Evolutionary conservation across 768 basidiomycete genomes (phyloP).

Genomic region (Lactarius hatsudake): DNA sequence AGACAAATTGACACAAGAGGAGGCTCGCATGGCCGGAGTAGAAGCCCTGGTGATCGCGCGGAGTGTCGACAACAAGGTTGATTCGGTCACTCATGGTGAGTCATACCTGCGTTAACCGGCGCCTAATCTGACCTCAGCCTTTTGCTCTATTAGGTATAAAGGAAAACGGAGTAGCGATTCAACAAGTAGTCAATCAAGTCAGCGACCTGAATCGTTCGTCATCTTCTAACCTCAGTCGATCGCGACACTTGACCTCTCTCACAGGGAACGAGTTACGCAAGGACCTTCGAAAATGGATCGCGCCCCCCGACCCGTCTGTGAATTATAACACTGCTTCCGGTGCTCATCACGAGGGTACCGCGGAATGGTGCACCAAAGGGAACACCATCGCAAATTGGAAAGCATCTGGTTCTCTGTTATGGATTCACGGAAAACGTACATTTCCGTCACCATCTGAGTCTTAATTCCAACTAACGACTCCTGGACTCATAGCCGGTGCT

Average conservation of each 20-base stretch:
- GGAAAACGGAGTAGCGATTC: no score
- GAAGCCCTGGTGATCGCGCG: no score
- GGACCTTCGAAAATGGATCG: neutral
- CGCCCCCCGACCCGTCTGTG: neutral
- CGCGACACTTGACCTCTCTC: neutral
- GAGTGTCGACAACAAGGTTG: no score
- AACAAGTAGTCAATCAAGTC: no score
- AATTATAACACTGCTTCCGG: neutral
- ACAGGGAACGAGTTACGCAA: neutral
- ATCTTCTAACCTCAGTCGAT: neutral
- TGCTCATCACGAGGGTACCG: neutral
- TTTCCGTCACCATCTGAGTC: neutral
- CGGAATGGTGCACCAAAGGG: neutral
- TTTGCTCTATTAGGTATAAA: no score
- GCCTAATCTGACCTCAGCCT: no score
- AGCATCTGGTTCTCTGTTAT: neutral
- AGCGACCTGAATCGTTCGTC: neutral
- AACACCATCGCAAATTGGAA: neutral
- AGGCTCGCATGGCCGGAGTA: no score
- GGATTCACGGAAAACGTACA: neutral
- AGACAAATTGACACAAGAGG: no score
- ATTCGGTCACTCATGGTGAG: no score
- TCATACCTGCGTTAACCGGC: no score
- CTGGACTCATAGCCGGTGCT: neutral
- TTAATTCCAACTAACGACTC: neutral